A percentile compares a stretch with the other conserved stretches of the same genome.
phyloP scores from a whole-genome alignment of 345 rosid species.

The Noccaea bulbosa region DNA sequence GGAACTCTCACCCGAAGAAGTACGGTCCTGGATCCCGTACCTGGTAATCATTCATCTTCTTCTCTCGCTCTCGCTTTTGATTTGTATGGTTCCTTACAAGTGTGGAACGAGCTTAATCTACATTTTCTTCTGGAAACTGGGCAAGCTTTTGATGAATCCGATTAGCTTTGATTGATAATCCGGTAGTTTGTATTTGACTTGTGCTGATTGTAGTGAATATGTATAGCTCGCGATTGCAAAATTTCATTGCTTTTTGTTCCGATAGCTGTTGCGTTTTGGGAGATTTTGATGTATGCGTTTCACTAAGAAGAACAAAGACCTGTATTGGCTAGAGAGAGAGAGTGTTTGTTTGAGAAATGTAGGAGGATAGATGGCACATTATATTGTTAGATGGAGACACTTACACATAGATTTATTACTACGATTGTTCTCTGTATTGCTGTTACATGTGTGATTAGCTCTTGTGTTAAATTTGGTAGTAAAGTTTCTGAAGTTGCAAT shows the following conservation, averaged over 20 bases:
- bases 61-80: not conserved
- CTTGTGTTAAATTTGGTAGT: not conserved
- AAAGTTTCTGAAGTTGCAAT: not conserved
- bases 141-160: not conserved
- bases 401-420: not conserved
- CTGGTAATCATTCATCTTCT: constrained; percentile 27
- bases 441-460: not conserved
- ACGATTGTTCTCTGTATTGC: not conserved
- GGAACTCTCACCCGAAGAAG: constrained; percentile 45
- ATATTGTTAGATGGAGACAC: not conserved
- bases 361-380: not conserved
- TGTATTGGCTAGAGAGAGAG: too few species aligned
- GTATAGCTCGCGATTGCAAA: not conserved
- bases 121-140: not conserved
- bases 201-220: not conserved
- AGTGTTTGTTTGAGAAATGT: too few species aligned
- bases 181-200: not conserved
- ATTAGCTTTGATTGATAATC: not conserved
- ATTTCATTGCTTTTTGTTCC: not conserved
- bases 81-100: not conserved
- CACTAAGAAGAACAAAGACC: too few species aligned
- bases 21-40: constrained; percentile 48
- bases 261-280: not conserved
- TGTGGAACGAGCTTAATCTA: not conserved
- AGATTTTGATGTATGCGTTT: too few species aligned